These are phyloP conservation scores for Endotrypanum monterogeii DNA, from an alignment of 208 protist species.

Conservation along the genomic window DNA sequence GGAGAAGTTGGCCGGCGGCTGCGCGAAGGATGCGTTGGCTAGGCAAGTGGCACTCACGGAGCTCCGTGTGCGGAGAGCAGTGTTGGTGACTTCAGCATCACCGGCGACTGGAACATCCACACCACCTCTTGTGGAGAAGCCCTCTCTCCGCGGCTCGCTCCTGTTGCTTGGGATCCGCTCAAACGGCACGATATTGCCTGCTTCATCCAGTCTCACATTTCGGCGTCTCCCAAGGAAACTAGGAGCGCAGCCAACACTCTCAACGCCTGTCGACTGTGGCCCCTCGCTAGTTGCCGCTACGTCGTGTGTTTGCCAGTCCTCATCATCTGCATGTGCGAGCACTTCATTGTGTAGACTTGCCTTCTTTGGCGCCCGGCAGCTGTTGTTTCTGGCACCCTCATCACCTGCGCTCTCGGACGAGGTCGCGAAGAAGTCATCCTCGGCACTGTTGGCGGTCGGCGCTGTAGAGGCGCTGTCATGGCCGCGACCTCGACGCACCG, in stretches of 20 bases:
- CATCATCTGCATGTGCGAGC: neutral
- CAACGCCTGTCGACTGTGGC: neutral
- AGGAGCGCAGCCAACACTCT: neutral
- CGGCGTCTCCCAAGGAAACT: constrained; percentile 20
- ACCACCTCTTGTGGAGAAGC: neutral
- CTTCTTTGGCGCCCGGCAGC: neutral
- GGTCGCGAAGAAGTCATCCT: constrained; percentile 30
- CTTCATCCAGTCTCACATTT: constrained; percentile 26
- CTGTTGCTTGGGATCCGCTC: constrained; percentile 1
- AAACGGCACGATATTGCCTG: constrained; percentile 27
- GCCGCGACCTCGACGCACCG: neutral
- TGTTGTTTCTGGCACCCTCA: constrained; percentile 5
- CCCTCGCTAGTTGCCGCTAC: neutral
- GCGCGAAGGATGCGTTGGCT: constrained; percentile 28
- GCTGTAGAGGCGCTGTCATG: constrained; percentile 11
- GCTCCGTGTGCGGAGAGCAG: neutral
- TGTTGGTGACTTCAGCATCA: neutral
- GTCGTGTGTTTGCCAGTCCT: too few species aligned
- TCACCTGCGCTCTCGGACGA: neutral
- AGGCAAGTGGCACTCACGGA: neutral
- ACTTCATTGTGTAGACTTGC: neutral
- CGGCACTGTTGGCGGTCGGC: constrained; percentile 24
- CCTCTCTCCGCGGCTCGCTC: neutral
- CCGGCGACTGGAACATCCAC: neutral
- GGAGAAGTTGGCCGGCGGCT: constrained; percentile 23